Evolutionary conservation across 2,329 filamentous ascomycete genomes (phyloP).

Genomic region (Hymenoscyphus linearis): DNA sequence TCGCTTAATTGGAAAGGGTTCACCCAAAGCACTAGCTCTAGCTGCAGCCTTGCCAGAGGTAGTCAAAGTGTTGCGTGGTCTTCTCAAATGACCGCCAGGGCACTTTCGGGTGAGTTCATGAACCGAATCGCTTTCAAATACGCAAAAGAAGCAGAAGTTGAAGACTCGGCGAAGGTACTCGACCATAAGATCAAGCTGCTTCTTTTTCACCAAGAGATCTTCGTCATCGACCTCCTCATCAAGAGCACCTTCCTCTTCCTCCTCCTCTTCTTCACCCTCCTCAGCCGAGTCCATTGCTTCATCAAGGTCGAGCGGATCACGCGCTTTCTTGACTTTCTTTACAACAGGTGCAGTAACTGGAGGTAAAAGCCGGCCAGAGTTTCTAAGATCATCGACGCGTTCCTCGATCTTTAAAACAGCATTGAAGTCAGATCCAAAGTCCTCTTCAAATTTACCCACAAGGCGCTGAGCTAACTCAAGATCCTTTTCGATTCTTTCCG

Average conservation of each 20-base stretch:
- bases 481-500: conserved; percentile 89
- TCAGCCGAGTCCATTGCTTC: conserved; percentile 58
- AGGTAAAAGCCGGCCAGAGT: conserved; percentile 71
- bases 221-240: conserved; percentile 86
- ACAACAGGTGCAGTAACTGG: conserved; percentile 49
- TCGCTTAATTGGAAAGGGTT: conserved; percentile 80
- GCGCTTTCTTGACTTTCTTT: conserved; percentile 59
- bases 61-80: conserved; percentile 80
- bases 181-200: conserved; percentile 90
- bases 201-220: conserved; percentile 86
- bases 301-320: conserved; percentile 51
- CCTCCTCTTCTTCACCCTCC: conserved; percentile 68
- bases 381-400: conserved; percentile 74
- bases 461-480: conserved; percentile 76
- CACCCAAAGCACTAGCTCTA: conserved; percentile 73
- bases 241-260: conserved; percentile 54
- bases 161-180: conserved; percentile 95
- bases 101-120: conserved; percentile 96
- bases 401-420: conserved; percentile 78
- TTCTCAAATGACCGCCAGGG: conserved; percentile 91
- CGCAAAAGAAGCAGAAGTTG: conserved; percentile 99
- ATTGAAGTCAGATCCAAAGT: conserved; percentile 72
- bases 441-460: conserved; percentile 77
- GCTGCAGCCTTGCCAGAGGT: conserved; percentile 80
- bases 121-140: conserved; percentile 95